A percentile compares a stretch with the other conserved stretches of the same genome.
Evolutionary conservation across 495 filamentous ascomycete genomes (phyloP).

Genomic region (Xylaria sp.): DNA sequence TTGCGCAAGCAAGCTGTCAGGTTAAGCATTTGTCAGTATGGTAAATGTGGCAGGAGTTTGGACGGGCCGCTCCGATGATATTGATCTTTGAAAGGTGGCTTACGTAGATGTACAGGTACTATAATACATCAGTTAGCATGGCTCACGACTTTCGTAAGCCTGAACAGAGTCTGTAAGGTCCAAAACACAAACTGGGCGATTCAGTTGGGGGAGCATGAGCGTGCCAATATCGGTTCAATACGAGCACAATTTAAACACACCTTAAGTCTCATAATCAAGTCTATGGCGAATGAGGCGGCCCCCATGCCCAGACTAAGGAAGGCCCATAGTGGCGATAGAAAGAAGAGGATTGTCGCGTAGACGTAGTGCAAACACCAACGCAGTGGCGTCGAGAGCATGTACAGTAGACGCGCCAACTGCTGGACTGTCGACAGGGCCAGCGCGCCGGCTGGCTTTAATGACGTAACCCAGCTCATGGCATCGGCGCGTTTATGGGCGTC

Average conservation of each 20-base stretch:
- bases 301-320: constrained; percentile 40
- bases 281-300: constrained; percentile 32
- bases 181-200: background rate
- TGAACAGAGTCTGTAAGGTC: background rate
- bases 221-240: background rate
- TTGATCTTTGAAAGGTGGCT: constrained; percentile 20
- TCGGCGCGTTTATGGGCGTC: background rate
- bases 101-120: constrained; percentile 69
- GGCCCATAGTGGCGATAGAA: constrained; percentile 46
- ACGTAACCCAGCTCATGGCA: constrained; percentile 31
- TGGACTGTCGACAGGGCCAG: constrained; percentile 39
- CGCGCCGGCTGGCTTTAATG: constrained; percentile 38
- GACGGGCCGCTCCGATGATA: constrained; percentile 1
- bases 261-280: constrained; percentile 66
- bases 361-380: constrained; percentile 46
- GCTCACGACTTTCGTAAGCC: background rate
- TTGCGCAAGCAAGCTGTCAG: constrained; percentile 61
- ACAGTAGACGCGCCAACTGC: constrained; percentile 34
- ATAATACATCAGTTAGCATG: constrained; percentile 33
- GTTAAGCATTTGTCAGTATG: constrained; percentile 26
- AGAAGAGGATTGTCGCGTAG: constrained; percentile 39
- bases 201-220: background rate
- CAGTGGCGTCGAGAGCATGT: constrained; percentile 45
- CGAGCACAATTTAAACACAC: constrained; percentile 48
- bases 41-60: background rate